A percentile compares a stretch with the other conserved stretches of the same genome.
These are phyloP conservation scores for Pseudopyricularia javanii DNA, from an alignment of 2,329 filamentous ascomycete species.

Conservation along the genomic window DNA sequence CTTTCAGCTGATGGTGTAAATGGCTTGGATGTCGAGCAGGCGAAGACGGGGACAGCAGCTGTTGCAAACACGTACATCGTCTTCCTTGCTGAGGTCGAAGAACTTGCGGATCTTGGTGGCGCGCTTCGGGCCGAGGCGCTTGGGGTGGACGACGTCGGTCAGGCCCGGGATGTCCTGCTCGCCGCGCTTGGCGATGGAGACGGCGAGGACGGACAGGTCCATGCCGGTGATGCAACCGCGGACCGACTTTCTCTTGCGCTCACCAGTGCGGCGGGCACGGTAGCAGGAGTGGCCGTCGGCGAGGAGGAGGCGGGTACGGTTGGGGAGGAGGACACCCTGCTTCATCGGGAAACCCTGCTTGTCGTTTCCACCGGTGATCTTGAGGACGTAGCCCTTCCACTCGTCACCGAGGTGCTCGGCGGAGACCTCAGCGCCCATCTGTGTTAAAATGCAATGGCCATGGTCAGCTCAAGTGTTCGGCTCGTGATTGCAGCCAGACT, in stretches of 20 bases:
- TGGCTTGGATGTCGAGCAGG: conserved; percentile 45
- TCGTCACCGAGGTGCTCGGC: conserved; percentile 95
- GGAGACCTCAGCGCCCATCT: conserved; percentile 84
- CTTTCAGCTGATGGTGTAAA: neutral
- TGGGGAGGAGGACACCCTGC: conserved; percentile 99
- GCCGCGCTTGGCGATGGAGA: conserved; percentile 96
- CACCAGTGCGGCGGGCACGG: conserved; percentile 91
- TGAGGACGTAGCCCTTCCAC: conserved; percentile 99
- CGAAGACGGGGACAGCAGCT: conserved; percentile 47
- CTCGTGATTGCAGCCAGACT: too few species aligned
- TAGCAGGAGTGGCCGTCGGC: conserved; percentile 98
- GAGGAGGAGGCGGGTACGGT: conserved; percentile 95
- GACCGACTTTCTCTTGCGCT: conserved; percentile 99
- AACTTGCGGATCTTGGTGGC: conserved; percentile 99
- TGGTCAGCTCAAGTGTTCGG: conserved; percentile 9
- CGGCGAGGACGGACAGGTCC: conserved; percentile 89
- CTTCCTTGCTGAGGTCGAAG: conserved; percentile 99
- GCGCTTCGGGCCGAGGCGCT: conserved; percentile 98
- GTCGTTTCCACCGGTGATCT: conserved; percentile 99
- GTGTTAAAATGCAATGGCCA: conserved; percentile 8
- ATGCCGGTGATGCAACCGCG: conserved; percentile 97
- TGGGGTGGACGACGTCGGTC: conserved; percentile 96
- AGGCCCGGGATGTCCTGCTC: conserved; percentile 88
- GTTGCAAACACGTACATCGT: conserved; percentile 77
- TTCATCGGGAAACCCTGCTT: conserved; percentile 99